Evolutionary conservation across 805 yeast genomes (phyloP).

Genomic region (Wickerhamomyces strasburgensis): DNA sequence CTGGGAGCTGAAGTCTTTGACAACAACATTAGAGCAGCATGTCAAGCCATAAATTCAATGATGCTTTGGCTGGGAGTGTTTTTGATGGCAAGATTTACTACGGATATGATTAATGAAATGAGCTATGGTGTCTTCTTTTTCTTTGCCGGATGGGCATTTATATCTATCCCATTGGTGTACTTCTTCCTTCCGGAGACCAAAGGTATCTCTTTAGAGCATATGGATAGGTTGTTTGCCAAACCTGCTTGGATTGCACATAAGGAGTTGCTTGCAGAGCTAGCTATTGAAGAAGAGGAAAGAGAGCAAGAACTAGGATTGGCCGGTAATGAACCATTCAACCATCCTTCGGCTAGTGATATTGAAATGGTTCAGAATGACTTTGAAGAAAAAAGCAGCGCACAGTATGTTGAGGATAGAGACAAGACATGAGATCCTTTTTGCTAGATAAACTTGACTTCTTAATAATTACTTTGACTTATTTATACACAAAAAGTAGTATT

Average conservation of each 20-base stretch:
- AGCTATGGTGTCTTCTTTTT: slow-evolving; percentile 42
- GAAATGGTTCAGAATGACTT: too few species aligned
- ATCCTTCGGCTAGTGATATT: too few species aligned
- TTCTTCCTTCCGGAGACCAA: slow-evolving; percentile 42
- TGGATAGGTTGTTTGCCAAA: slow-evolving; percentile 28
- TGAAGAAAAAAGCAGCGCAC: too few species aligned
- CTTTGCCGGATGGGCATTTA: slow-evolving; percentile 15
- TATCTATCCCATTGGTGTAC: slow-evolving; percentile 35
- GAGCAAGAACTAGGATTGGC: slow-evolving; percentile 31
- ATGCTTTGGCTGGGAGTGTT: slow-evolving; percentile 48
- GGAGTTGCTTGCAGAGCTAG: slow-evolving; percentile 5
- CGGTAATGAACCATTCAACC: too few species aligned
- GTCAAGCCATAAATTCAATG: slow-evolving; percentile 41
- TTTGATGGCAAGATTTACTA: slow-evolving; percentile 41
- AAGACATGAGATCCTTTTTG: too few species aligned
- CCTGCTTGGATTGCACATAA: slow-evolving; percentile 20
- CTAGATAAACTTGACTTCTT: too few species aligned
- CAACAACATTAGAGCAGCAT: slow-evolving; percentile 38
- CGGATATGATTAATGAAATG: slow-evolving; percentile 38
- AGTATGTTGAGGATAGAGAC: too few species aligned
- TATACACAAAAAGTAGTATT: too few species aligned
- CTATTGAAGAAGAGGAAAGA: slow-evolving; percentile 8
- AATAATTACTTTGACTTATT: too few species aligned
- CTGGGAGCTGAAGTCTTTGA: slow-evolving; percentile 43
- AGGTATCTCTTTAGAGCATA: slow-evolving; percentile 42